phyloP scores from a whole-genome alignment of 495 filamentous ascomycete genomes.

The Rhypophila decipiens region DNA sequence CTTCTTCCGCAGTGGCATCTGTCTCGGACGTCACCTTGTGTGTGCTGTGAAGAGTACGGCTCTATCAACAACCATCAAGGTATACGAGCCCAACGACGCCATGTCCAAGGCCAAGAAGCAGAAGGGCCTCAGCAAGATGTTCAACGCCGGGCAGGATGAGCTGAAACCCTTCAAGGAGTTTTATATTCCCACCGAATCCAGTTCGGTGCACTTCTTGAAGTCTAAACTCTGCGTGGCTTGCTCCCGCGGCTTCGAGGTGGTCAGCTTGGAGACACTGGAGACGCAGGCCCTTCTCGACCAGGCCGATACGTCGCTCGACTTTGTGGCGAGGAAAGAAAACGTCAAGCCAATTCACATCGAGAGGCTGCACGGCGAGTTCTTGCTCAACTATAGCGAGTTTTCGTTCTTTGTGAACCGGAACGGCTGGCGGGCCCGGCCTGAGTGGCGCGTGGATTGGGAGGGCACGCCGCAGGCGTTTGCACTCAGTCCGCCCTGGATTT shows the following conservation, averaged over 20 bases:
- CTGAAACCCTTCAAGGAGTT: constrained; percentile 98
- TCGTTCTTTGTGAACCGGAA: constrained; percentile 99
- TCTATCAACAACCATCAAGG: constrained; percentile 90
- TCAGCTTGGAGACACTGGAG: constrained; percentile 92
- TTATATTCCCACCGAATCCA: constrained; percentile 94
- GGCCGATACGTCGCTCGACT: constrained; percentile 95
- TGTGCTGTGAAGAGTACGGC: constrained; percentile 90
- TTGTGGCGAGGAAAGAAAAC: constrained; percentile 86
- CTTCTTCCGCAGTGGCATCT: constrained; percentile 97
- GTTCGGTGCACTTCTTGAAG: constrained; percentile 93
- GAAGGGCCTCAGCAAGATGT: constrained; percentile 89
- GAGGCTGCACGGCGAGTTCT: constrained; percentile 90
- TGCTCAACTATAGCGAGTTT: constrained; percentile 96
- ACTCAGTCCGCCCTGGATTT: constrained; percentile 87
- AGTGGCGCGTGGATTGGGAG: constrained; percentile 98
- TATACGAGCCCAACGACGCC: constrained; percentile 92
- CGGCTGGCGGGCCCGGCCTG: constrained; percentile 90
- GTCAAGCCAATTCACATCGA: constrained; percentile 98
- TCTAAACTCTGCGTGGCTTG: constrained; percentile 96
- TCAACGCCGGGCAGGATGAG: constrained; percentile 86
- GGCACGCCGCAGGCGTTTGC: constrained; percentile 87
- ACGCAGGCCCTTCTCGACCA: constrained; percentile 96
- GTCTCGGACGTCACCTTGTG: constrained; percentile 87
- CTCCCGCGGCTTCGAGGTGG: constrained; percentile 92
- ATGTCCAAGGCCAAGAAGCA: constrained; percentile 84